Evolutionary conservation across 768 basidiomycete genomes (phyloP), one percentile per base, ranked within the genome.

Genomic region (Hericium rajendrae): DNA sequence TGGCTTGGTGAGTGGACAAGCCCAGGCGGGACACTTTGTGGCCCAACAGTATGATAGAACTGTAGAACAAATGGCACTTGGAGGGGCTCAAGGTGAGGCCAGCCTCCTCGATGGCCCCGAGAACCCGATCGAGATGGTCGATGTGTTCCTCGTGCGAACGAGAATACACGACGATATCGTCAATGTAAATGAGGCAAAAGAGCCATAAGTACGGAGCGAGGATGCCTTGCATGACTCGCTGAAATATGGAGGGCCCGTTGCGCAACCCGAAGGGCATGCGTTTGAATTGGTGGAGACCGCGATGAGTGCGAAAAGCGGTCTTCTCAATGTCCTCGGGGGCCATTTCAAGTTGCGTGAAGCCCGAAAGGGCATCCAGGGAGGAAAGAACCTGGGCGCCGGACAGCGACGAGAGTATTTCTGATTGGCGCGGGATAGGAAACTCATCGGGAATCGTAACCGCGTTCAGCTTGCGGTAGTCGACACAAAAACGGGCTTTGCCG

Each of bases 331-430:
- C 22, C 22, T 22, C 22, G 22, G 22, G 22, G 22, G 22, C 22
- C 50, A 75, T 65, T 41, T 66, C 61, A 0, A 75, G 56, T 56
- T 78, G 77, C 0, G 71, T 74, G 55, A 76, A 78, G 9, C 75
- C 73, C 0, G 75, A 66, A 0, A 73, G 55, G 0, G 72, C 71
- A 60, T 76, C 73, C 6, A 76, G 59, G 0, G 71, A 64, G 0
- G 72, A 66, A 1, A 77, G 59, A 4, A 73, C 1, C 62, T 60
- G 6, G 70, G 69, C 26, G 8, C 51, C 51, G 3, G 51, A 26
- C 8, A 51, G 28, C 13, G 51, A 51, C 8, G 51, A 22, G 3
- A 70, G 51, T 0, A 71, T 69, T 15, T 66, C 64, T 2, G 48
- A 24, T 53, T 69, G 68, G 22, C 63, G 48, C 3, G 68, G 68